Evolutionary conservation across 225 moss, liverwort and hornwort genomes (phyloP), one percentile per base, ranked within the genome.

Genomic region (Lunularia cruciata): DNA sequence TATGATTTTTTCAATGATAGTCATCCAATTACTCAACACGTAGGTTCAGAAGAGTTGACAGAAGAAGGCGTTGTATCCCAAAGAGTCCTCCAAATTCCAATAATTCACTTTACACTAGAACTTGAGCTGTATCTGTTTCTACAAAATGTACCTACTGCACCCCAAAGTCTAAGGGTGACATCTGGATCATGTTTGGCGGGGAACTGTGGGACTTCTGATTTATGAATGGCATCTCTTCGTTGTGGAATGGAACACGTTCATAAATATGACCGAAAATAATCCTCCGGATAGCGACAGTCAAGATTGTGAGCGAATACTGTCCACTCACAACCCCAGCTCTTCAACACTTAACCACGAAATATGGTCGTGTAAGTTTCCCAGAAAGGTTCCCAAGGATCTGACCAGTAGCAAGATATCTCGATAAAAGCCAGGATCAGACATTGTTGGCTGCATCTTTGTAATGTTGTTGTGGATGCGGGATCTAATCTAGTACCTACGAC

Each of bases 31-130:
- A n/a, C n/a, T n/a, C n/a, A n/a, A n/a, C n/a, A n/a, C n/a, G n/a
- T n/a, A n/a, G n/a, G n/a, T n/a, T n/a, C n/a, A n/a, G n/a, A n/a
- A n/a, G n/a, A n/a, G n/a, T n/a, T n/a, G n/a, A n/a, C n/a, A n/a
- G n/a, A n/a, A n/a, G n/a, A n/a, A n/a, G n/a, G n/a, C n/a, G n/a
- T n/a, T n/a, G n/a, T n/a, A n/a, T n/a, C n/a, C n/a, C n/a, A n/a
- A n/a, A n/a, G n/a, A n/a, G n/a, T n/a, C n/a, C n/a, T n/a, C n/a
- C n/a, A n/a, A n/a, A n/a, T n/a, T n/a, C n/a, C n/a, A n/a, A n/a
- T n/a, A n/a, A n/a, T n/a, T n/a, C n/a, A n/a, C n/a, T 10, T 30
- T 55, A 55, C 55, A 55, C 1, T 55, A 55, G 52, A 55, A 55
- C 14, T 30, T 55, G 30, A 55, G 31, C n/a, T n/a, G n/a, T n/a